phyloP scores from a whole-genome alignment of 2,329 filamentous ascomycete species.

The Ceratocystis huliohia region DNA sequence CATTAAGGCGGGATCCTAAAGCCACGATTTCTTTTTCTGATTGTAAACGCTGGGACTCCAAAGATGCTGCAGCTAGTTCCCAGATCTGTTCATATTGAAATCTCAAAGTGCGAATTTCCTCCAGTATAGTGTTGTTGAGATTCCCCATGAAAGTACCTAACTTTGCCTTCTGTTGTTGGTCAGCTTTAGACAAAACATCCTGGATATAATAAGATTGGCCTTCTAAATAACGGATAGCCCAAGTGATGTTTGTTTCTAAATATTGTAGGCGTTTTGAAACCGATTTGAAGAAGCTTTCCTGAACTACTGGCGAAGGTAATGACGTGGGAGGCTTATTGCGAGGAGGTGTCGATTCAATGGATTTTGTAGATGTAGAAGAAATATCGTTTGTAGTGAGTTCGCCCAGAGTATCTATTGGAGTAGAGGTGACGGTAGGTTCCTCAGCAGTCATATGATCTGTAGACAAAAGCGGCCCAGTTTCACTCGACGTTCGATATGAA shows the following conservation, averaged over 20 bases:
- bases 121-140: slow-evolving; percentile 76
- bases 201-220: slow-evolving; percentile 85
- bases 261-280: slow-evolving; percentile 85
- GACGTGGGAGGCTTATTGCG: slow-evolving; percentile 23
- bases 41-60: slow-evolving; percentile 77
- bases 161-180: slow-evolving; percentile 76
- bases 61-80: slow-evolving; percentile 85
- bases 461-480: neutral
- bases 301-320: slow-evolving; percentile 63
- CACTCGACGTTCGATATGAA: neutral
- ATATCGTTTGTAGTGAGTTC: slow-evolving; percentile 27
- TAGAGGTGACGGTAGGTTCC: neutral
- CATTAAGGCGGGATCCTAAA: slow-evolving; percentile 63
- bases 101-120: slow-evolving; percentile 64
- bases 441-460: neutral
- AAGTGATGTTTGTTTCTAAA: slow-evolving; percentile 81
- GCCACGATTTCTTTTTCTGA: slow-evolving; percentile 74
- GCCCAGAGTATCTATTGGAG: neutral
- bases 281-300: slow-evolving; percentile 96
- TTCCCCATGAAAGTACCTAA: slow-evolving; percentile 68
- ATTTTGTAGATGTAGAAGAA: slow-evolving; percentile 27
- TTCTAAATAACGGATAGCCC: slow-evolving; percentile 92
- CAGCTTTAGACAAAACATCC: slow-evolving; percentile 73
- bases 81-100: slow-evolving; percentile 91
- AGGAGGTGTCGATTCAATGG: neutral